Base-by-base conservation (phyloP, 441 rosid species). In the Melastoma candidum region DNA sequence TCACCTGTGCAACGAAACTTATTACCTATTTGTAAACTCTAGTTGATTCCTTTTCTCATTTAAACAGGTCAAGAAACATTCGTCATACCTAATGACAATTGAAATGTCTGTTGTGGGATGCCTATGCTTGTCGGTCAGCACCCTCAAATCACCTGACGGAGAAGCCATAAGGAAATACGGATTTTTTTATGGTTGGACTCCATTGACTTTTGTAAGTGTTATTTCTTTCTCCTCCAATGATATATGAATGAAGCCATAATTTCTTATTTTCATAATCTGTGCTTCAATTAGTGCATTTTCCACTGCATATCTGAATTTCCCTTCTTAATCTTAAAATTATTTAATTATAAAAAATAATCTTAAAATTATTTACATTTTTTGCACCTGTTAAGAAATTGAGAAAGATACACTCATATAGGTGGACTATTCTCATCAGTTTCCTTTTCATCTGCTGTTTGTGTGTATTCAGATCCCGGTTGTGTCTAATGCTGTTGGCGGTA, bases 41-140 rank as follows among this genome's bases (percentile, higher is more conserved):
- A 36, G 41, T 9, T 9, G 8, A 36, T 36, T 36, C 41, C 41
- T 36, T 36, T 14, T 46, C 56, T 48, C 48, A 46, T 29, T 9
- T 62, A 41, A 58, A 45, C 77, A 92, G 98, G 95, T 92, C 57
- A 87, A 85, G 80, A 93, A 84, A 63, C 97, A 86, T 68, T 86
- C 95, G 1, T 77, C 99, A 1, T 93, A 89, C 81, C 72, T 93
- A 77, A 93, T 93, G 97, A 93, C 99, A 3, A 67, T 93, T 12
- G 99, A 89, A 68, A 93, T 93, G 99, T 93, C 99, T 44, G 44
- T 93, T 54, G 90, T 84, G 65, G 99, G 99, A 69, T 81, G 93
- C 76, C 65, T 93, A 26, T 93, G 99, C 78, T 73, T 93, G 74
- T 66, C 86, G 69, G 75, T 59, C 58, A 93, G 99, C 47, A 83